These are phyloP conservation scores for Penicillium riverlandense DNA, from an alignment of 495 filamentous ascomycete genomes.

Conservation along the genomic window DNA sequence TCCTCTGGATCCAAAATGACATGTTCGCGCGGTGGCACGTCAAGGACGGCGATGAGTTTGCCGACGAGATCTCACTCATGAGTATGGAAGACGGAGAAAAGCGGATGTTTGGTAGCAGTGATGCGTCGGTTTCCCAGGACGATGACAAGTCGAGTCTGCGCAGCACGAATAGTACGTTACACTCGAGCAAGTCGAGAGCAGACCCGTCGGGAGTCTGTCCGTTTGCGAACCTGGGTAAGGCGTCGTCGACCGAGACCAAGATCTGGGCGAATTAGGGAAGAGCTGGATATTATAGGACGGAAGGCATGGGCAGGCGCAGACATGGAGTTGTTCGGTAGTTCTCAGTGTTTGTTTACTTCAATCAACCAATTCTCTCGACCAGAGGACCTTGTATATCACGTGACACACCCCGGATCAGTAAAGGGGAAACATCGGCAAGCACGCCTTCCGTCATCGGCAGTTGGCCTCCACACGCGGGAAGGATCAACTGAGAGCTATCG, in stretches of 20 bases:
- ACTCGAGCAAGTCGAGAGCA: too few relatives aligned
- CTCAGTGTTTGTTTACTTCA: too few relatives aligned
- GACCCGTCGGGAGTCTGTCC: conserved; percentile 15
- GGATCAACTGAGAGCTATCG: too few relatives aligned
- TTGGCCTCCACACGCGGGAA: too few relatives aligned
- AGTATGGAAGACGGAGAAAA: conserved; percentile 40
- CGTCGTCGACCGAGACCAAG: conserved; percentile 23
- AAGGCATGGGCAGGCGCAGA: neutral
- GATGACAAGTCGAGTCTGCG: conserved; percentile 15
- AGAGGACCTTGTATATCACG: too few relatives aligned
- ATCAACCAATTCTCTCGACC: too few relatives aligned
- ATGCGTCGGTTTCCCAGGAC: conserved; percentile 3
- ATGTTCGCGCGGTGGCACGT: conserved; percentile 72
- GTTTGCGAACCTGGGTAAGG: conserved; percentile 25
- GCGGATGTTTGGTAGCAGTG: conserved; percentile 35
- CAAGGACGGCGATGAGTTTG: conserved; percentile 63
- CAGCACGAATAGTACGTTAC: too few relatives aligned
- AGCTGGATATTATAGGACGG: neutral
- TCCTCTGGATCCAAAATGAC: conserved; percentile 74
- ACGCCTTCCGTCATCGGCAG: too few relatives aligned
- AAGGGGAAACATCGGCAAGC: too few relatives aligned
- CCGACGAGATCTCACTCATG: conserved; percentile 46
- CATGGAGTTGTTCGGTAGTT: too few relatives aligned
- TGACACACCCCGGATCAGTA: too few relatives aligned
- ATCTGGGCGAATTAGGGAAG: conserved; percentile 28